Evolutionary conservation across 2,329 filamentous ascomycete species (phyloP).

Genomic region (Simplicillium sp.): DNA sequence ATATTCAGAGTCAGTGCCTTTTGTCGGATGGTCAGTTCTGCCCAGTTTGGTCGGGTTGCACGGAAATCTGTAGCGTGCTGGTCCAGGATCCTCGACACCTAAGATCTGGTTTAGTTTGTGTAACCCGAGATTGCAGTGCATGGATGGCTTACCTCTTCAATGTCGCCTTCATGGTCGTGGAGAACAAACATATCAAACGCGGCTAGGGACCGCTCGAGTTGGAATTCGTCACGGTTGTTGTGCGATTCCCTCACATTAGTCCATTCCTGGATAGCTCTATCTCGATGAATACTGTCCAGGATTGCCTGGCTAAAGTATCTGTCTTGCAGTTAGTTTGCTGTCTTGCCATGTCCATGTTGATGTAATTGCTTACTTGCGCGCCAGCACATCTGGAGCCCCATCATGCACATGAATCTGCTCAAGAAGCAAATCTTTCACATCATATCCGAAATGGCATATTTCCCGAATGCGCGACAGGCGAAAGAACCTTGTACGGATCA

Average conservation of each 20-base stretch:
- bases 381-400: conserved; percentile 62
- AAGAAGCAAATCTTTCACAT: conserved; percentile 78
- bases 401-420: conserved; percentile 52
- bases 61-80: conserved; percentile 48
- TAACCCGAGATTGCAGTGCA: conserved; percentile 8
- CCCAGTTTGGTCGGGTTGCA: conserved; percentile 39
- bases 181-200: conserved; percentile 88
- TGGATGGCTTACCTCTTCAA: conserved; percentile 51
- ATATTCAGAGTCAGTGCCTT: conserved; percentile 59
- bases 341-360: neutral
- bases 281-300: conserved; percentile 72
- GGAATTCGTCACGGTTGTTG: conserved; percentile 24
- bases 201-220: conserved; percentile 64
- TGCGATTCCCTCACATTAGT: conserved; percentile 13
- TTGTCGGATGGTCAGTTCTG: conserved; percentile 48
- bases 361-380: conserved; percentile 44
- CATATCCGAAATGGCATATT: conserved; percentile 68
- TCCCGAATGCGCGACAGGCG: conserved; percentile 60
- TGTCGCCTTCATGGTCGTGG: conserved; percentile 61
- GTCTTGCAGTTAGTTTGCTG: neutral
- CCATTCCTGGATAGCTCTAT: conserved; percentile 74
- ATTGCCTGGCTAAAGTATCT: conserved; percentile 69
- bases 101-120: neutral
- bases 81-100: conserved; percentile 60
- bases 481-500: conserved; percentile 61